Conservation (phyloP, 2,329 filamentous ascomycete species). For the Ceratocystis eucalypticola region DNA sequence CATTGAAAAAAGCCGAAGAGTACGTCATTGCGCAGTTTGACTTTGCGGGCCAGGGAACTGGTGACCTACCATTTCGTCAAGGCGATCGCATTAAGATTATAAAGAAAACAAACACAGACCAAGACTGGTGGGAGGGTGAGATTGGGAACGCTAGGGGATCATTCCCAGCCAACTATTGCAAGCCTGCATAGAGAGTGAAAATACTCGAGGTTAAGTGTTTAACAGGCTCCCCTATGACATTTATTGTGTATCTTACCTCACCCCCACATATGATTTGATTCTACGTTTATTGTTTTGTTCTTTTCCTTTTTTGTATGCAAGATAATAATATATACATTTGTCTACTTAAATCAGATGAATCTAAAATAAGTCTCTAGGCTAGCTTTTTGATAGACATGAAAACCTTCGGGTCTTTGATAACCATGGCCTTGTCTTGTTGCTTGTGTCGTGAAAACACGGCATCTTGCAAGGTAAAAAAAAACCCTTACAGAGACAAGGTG, state of each 20-base stretch:
- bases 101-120: constrained; percentile 63
- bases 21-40: constrained; percentile 63
- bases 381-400: not conserved
- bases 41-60: constrained; percentile 54
- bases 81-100: constrained; percentile 65
- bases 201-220: not conserved
- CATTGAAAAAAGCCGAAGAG: constrained; percentile 40
- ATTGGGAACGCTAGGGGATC: constrained; percentile 51
- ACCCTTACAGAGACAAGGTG: not conserved
- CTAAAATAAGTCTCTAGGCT: not conserved
- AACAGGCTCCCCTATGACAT: too few species aligned
- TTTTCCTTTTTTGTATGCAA: not conserved
- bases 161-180: constrained; percentile 77
- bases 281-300: not conserved
- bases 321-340: not conserved
- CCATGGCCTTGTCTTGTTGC: too few species aligned
- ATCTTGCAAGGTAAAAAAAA: not conserved
- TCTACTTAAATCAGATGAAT: not conserved
- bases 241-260: not conserved
- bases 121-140: constrained; percentile 85
- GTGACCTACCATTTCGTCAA: constrained; percentile 61
- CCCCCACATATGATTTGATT: not conserved
- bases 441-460: too few species aligned
- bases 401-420: not conserved
- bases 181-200: constrained; percentile 25